Evolutionary conservation across 768 basidiomycete genomes (phyloP), one percentile per base, ranked within the genome.

Genomic region (Suillus lakei): DNA sequence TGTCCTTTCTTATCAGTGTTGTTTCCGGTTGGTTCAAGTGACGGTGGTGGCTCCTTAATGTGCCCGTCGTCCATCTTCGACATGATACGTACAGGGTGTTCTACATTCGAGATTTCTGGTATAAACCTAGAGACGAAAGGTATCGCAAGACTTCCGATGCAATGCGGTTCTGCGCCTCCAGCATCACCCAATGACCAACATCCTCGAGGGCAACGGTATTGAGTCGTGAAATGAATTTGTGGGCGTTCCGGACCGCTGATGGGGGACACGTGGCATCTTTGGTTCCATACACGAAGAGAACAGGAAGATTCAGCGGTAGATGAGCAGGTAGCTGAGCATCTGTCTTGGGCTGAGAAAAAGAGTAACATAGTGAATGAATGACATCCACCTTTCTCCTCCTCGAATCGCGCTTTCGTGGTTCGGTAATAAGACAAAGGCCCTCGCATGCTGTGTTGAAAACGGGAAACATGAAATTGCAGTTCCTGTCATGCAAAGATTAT

Each of bases 371-470:
- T 44, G 58, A 36, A 21, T 38, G 38, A 26, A 5, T 21, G 10
- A 55, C 63, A 26, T 50, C n/a, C 23, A 78, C 83, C 78, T 70
- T 68, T 69, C 70, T 93, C 90, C 74, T 94, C 92, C 21, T 91
- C 85, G 71, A 84, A 85, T n/a, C 90, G 84, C 65, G 80, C 65
- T 65, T 82, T 81, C 15, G 79, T 74, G 2, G 90, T 92, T 38
- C 91, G 85, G 68, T 93, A 93, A 72, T 91, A 94, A 64, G 90
- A 91, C n/a, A 92, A 74, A 4, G 92, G 90, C 2, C 90, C 91
- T 23, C 81, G 80, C 86, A 94, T 87, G 28, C 79, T 79, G 21
- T 84, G 79, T 30, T 76, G 67, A 23, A 86, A 81, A 63, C 83
- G 76, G 5, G 80, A 72, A 18, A 80, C 28, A 69, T 91, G 88